phyloP scores from a whole-genome alignment of 2,329 filamentous ascomycete genomes.

The Chrysoporthe puriensis region DNA sequence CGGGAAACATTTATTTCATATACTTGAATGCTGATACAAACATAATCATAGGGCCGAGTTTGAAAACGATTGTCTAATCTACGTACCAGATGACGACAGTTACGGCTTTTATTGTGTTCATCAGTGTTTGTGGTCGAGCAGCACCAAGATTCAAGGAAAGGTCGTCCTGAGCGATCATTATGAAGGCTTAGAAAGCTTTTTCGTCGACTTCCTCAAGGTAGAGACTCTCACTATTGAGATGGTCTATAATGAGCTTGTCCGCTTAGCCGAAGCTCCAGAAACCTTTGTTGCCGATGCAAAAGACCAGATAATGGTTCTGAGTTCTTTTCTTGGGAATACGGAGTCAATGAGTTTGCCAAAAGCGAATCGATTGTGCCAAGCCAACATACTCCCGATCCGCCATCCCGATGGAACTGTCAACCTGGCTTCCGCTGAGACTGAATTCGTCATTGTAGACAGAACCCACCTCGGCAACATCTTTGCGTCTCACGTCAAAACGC shows the following conservation, averaged over 20 bases:
- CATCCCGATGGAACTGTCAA: conserved; percentile 28
- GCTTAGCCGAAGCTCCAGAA: conserved; percentile 23
- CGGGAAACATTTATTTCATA: no score
- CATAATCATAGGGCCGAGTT: conserved; percentile 2
- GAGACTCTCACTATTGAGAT: conserved; percentile 37
- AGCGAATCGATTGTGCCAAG: conserved; percentile 11
- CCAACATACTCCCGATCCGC: conserved; percentile 35
- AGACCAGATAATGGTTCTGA: conserved; percentile 39
- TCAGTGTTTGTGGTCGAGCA: conserved; percentile 29
- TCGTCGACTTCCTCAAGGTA: conserved; percentile 36
- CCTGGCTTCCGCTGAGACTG: conserved; percentile 13
- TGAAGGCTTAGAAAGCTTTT: conserved; percentile 18
- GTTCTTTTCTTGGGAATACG: conserved; percentile 35
- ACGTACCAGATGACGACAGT: conserved; percentile 4
- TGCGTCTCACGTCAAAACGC: conserved; percentile 34
- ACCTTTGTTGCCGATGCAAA: conserved; percentile 34
- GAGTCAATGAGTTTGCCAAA: not conserved
- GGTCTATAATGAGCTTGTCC: conserved; percentile 38
- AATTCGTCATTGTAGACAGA: conserved; percentile 43
- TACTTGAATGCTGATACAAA: no score
- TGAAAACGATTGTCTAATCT: conserved; percentile 23
- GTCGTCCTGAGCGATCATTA: conserved; percentile 27
- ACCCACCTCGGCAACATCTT: conserved; percentile 37
- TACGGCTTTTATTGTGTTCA: conserved; percentile 11
- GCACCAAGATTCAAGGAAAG: conserved; percentile 18